Evolutionary conservation across 306 rosid genomes (phyloP).

Genomic region (Acacia acuminata): DNA sequence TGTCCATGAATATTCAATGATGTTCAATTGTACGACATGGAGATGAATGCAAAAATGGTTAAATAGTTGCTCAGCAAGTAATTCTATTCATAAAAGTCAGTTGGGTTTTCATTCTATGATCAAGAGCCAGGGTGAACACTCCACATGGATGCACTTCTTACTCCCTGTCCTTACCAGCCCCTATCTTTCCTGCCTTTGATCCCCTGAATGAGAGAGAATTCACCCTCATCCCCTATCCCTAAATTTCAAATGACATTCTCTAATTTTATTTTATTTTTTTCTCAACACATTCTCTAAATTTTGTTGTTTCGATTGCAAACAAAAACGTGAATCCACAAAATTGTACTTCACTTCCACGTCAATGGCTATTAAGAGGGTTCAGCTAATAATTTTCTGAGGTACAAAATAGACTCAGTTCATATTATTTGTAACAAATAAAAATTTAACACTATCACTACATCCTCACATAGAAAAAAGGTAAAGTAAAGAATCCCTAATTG

Average conservation of each 20-base stretch:
- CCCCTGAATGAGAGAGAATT: neutral
- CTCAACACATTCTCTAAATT: neutral
- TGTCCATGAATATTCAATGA: slow-evolving; percentile 5
- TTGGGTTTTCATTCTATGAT: neutral
- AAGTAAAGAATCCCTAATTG: neutral
- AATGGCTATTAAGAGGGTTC: neutral
- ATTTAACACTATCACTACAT: neutral
- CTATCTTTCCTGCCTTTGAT: neutral
- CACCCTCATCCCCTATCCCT: neutral
- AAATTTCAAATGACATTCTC: neutral
- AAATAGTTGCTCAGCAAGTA: neutral
- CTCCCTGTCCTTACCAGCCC: neutral
- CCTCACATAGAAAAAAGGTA: neutral
- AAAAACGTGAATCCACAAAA: neutral
- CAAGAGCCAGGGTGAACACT: neutral
- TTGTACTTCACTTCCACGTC: neutral
- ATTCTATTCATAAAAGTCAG: neutral
- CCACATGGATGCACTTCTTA: neutral
- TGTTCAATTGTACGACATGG: neutral
- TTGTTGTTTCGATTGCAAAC: neutral
- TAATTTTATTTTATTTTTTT: neutral
- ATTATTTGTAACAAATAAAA: neutral
- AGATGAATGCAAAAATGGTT: neutral
- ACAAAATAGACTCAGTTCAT: neutral
- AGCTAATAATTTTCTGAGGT: neutral